Conservation (phyloP, 192 early-diverging fungal genomes). For the Podila horticola region DNA sequence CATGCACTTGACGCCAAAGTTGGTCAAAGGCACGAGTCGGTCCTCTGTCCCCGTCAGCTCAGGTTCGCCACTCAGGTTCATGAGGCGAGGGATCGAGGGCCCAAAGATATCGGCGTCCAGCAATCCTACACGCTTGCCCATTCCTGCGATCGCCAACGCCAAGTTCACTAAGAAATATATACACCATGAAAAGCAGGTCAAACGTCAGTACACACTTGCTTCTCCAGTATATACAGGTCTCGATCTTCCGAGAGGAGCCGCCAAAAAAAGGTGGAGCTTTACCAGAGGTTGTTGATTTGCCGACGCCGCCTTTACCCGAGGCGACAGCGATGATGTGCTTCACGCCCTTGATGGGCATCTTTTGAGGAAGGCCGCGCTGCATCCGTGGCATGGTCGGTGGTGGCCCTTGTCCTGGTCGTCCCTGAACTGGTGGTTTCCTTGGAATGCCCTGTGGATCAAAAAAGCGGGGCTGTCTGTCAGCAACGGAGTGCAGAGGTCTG, state of each 20-base stretch:
- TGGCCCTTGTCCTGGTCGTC: constrained; percentile 22
- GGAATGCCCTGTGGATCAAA: constrained; percentile 53
- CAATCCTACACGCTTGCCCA: constrained; percentile 72
- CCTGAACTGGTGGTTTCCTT: constrained; percentile 45
- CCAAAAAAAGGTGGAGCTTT: background rate
- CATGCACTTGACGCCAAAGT: constrained; percentile 93
- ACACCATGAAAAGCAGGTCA: background rate
- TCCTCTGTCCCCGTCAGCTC: constrained; percentile 67
- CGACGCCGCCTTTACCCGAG: constrained; percentile 93
- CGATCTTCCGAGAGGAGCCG: background rate
- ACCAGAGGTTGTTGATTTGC: constrained; percentile 90
- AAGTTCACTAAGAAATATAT: constrained; percentile 71
- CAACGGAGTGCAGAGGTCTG: background rate
- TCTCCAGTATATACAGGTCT: background rate
- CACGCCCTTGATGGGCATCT: constrained; percentile 75
- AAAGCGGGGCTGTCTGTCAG: background rate
- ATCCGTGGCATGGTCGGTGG: constrained; percentile 59
- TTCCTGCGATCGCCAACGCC: constrained; percentile 71
- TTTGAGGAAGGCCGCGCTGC: constrained; percentile 76
- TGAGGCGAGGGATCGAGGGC: constrained; percentile 86
- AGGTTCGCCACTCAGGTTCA: constrained; percentile 83
- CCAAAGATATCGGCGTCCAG: constrained; percentile 96
- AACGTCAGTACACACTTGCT: background rate
- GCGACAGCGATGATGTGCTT: constrained; percentile 82
- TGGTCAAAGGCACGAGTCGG: constrained; percentile 74